Evolutionary conservation across 179 eudicot genomes (phyloP).

Genomic region (Vitellaria paradoxa): DNA sequence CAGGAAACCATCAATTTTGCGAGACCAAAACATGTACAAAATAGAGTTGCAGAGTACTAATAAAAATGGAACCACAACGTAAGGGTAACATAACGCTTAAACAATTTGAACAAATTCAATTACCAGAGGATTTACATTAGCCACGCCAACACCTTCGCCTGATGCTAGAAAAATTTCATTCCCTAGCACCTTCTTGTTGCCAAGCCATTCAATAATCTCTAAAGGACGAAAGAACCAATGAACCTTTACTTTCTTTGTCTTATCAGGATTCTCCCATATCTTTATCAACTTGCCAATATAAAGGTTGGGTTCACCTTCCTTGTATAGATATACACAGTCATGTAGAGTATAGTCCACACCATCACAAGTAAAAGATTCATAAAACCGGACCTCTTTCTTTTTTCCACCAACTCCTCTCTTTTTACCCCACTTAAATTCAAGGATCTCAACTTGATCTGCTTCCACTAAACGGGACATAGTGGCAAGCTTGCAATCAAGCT

Average conservation of each 20-base stretch:
- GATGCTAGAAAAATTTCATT: constrained; percentile 71
- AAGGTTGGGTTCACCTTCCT: constrained; percentile 54
- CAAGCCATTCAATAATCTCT: constrained; percentile 50
- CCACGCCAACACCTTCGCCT: constrained; percentile 57
- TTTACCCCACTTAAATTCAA: constrained; percentile 65
- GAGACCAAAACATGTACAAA: too few species aligned
- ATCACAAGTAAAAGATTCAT: constrained; percentile 64
- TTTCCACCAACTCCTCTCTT: constrained; percentile 47
- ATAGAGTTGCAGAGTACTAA: too few species aligned
- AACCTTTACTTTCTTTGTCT: constrained; percentile 49
- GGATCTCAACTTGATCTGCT: constrained; percentile 21
- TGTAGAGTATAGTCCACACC: constrained; percentile 55
- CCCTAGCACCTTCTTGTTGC: constrained; percentile 25
- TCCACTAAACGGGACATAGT: constrained; percentile 24
- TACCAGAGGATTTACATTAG: constrained; percentile 72
- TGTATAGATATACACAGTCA: constrained; percentile 65
- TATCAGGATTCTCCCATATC: constrained; percentile 49
- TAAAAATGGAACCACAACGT: background rate
- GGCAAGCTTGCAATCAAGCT: constrained; percentile 3
- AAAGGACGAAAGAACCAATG: constrained; percentile 75
- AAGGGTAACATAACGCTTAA: background rate
- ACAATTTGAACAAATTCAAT: constrained; percentile 7
- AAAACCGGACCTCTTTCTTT: constrained; percentile 49
- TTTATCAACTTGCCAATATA: constrained; percentile 64
- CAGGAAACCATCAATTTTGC: background rate